Base-by-base conservation (phyloP, 1,139 yeast genomes). In the Lodderomyces pseudojiufengensis region DNA sequence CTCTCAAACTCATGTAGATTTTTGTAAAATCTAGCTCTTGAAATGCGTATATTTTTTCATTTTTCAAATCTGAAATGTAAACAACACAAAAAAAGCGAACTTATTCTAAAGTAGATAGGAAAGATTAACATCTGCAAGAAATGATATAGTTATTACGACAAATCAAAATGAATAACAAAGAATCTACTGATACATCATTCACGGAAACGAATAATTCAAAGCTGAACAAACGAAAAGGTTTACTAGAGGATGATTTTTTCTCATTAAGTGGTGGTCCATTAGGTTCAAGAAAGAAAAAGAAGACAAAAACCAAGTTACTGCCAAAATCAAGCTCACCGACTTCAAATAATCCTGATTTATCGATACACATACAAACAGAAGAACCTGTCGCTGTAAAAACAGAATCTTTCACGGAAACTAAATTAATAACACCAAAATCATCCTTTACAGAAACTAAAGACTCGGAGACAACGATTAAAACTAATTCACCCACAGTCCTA, bases 221-320 rank as follows among this genome's bases (percentile, higher is more conserved):
- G 21, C 15, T 15, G 22, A 27, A 13, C 14, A 36, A 27, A 34
- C 31, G 29, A 38, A 40, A 32, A 40, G 29, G 34, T 9, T 27
- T 36, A 25, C 41, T 49, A 16, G 52, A 46, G 40, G 67, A 62
- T 42, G 68, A 61, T 33, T 62, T 62, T 42, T 62, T 62, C 38
- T 59, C 60, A 9, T 41, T 61, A 9, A 47, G 55, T 14, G 24
- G 31, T 10, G 41, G 43, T 15, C 38, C 43, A 5, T 38, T 39
- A 23, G 42, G 41, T 4, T 15, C 32, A 29, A 50, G 45, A 34
- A 52, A 50, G 41, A 59, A 52, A 43, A 55, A 55, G 42, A 52
- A 54, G 42, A 47, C 42, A 34, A 40, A 39, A 18, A 46, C 45
- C 35, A 43, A 37, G 23, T 38, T 7, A 18, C 7, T 18, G 38